A percentile compares a stretch with the other conserved stretches of the same genome.
Conservation (phyloP, 2,329 filamentous ascomycete species). For the Trichoderma atrobrunneum region DNA sequence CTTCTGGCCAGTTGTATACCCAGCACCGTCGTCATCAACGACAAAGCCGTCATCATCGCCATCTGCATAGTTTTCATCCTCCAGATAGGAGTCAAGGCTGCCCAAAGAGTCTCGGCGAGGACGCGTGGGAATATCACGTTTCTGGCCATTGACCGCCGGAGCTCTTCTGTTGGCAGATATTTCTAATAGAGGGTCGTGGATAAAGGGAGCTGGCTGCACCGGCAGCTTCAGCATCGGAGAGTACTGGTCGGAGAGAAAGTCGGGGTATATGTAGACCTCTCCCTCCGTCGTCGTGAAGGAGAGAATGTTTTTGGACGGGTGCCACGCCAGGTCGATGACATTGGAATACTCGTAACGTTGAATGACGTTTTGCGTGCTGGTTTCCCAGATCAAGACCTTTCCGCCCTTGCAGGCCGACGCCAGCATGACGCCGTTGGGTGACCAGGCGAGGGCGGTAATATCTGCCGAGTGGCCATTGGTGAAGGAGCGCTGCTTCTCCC, state of each 20-base stretch:
- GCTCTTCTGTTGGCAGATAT: conserved; percentile 63
- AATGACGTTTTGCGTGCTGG: conserved; percentile 78
- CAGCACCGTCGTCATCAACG: conserved; percentile 90
- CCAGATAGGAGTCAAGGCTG: conserved; percentile 80
- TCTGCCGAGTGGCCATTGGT: conserved; percentile 75
- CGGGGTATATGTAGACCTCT: conserved; percentile 85
- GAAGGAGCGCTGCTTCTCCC: conserved; percentile 82
- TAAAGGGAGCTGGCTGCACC: conserved; percentile 76
- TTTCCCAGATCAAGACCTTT: conserved; percentile 81
- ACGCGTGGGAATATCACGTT: conserved; percentile 46
- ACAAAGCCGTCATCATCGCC: conserved; percentile 74
- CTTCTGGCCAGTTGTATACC: conserved; percentile 66
- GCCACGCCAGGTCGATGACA: conserved; percentile 85
- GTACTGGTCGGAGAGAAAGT: conserved; percentile 62
- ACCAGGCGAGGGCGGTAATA: conserved; percentile 87
- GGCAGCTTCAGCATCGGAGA: conserved; percentile 54
- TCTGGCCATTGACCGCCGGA: conserved; percentile 50
- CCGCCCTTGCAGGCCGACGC: conserved; percentile 67
- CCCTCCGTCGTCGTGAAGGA: conserved; percentile 93
- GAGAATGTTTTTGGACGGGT: conserved; percentile 80
- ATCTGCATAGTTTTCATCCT: conserved; percentile 48
- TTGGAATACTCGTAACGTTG: conserved; percentile 77
- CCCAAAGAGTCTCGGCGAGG: conserved; percentile 64
- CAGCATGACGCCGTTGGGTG: conserved; percentile 86
- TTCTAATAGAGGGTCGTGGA: conserved; percentile 74